phyloP scores from a whole-genome alignment of 768 basidiomycete species.

The Flagelloscypha sp. region DNA sequence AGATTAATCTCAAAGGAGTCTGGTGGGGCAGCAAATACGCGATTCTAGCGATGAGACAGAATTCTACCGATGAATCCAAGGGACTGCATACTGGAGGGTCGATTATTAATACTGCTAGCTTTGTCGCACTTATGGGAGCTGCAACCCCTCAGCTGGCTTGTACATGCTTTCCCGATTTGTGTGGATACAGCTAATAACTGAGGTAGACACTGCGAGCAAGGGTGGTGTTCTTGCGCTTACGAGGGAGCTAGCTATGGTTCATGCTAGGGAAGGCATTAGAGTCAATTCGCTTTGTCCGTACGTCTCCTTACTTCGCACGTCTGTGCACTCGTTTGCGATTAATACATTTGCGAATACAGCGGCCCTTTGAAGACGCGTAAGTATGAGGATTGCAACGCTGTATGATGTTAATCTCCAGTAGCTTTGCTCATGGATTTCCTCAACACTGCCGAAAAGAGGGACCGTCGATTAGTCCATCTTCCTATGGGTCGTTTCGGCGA shows the following conservation, averaged over 20 bases:
- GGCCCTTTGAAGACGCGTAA: conserved; percentile 93
- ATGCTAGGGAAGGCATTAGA: conserved; percentile 94
- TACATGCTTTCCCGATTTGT: conserved; percentile 29
- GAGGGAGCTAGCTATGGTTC: conserved; percentile 94
- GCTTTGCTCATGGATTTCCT: conserved; percentile 98
- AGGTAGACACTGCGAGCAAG: conserved; percentile 46
- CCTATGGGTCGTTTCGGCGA: conserved; percentile 98
- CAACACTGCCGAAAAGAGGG: conserved; percentile 89
- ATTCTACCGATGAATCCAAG: conserved; percentile 73
- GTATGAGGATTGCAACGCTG: conserved; percentile 16
- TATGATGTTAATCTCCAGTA: conserved; percentile 21
- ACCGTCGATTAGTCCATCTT: conserved; percentile 82
- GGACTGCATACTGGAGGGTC: conserved; percentile 78
- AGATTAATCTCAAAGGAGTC: conserved; percentile 95
- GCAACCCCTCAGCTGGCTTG: conserved; percentile 98
- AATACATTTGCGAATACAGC: conserved; percentile 29
- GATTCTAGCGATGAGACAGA: conserved; percentile 91
- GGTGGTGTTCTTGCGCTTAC: conserved; percentile 99
- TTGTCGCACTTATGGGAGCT: conserved; percentile 92
- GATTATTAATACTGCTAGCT: conserved; percentile 98
- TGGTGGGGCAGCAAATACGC: conserved; percentile 99
- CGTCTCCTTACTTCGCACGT: conserved; percentile 20
- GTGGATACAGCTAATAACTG: conserved; percentile 92
- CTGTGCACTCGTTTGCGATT: conserved; percentile 3
- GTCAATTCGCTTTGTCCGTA: conserved; percentile 95